Evolutionary conservation across 2,329 filamentous ascomycete genomes (phyloP).

Genomic region (Aspergillus sp.): DNA sequence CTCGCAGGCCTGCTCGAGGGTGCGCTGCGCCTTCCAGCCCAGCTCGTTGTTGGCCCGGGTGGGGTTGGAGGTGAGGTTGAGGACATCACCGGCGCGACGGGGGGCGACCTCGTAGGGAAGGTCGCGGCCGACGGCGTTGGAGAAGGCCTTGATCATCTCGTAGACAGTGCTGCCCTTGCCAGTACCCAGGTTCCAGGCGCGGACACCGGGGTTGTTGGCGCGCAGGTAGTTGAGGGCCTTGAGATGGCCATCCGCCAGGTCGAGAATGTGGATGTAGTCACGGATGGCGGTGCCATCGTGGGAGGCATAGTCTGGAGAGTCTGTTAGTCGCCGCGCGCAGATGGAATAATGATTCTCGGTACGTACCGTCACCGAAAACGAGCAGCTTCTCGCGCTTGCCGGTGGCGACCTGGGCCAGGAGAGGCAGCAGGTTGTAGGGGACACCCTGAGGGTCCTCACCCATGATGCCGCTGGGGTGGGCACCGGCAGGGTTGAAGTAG

Average conservation of each 20-base stretch:
- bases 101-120: slow-evolving; percentile 82
- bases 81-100: slow-evolving; percentile 81
- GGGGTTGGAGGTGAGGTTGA: slow-evolving; percentile 92
- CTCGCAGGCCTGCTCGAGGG: slow-evolving; percentile 87
- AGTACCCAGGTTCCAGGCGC: slow-evolving; percentile 95
- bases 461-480: slow-evolving; percentile 94
- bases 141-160: slow-evolving; percentile 96
- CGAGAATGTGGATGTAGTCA: slow-evolving; percentile 70
- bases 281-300: slow-evolving; percentile 52
- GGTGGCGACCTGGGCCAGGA: slow-evolving; percentile 93
- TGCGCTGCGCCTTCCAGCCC: slow-evolving; percentile 85
- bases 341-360: no score
- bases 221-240: slow-evolving; percentile 68
- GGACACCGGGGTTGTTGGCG: slow-evolving; percentile 69
- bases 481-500: slow-evolving; percentile 97
- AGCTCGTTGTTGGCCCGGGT: slow-evolving; percentile 83
- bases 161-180: slow-evolving; percentile 93
- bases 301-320: slow-evolving; percentile 67
- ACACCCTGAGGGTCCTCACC: slow-evolving; percentile 95
- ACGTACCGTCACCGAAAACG: slow-evolving; percentile 86
- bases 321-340: no score
- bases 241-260: slow-evolving; percentile 52
- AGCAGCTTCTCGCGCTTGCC: slow-evolving; percentile 91
- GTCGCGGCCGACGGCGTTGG: slow-evolving; percentile 76
- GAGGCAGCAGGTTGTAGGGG: slow-evolving; percentile 90